Percentiles rank a stretch among this genome's conserved stretches.
These are phyloP conservation scores for Apostasia ramifera DNA, from an alignment of 106 monocot genomes.

Conservation along the genomic window DNA sequence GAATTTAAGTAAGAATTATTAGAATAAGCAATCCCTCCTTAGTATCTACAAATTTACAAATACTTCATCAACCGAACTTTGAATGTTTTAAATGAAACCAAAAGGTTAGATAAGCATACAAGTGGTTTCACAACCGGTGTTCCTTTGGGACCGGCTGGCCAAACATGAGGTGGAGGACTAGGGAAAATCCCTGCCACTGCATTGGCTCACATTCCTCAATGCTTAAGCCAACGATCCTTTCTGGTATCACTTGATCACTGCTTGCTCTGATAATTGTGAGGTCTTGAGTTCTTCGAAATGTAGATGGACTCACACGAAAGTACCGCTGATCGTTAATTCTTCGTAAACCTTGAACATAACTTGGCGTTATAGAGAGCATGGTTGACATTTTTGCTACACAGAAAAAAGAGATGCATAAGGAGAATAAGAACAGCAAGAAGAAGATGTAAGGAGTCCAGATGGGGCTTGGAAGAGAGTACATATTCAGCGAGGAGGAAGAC, in stretches of 20 bases:
- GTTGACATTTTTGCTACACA: slow-evolving; percentile 37
- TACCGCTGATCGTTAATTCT: slow-evolving; percentile 25
- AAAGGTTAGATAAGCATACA: slow-evolving; percentile 22
- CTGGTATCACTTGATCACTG: slow-evolving; percentile 25
- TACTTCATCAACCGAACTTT: no score
- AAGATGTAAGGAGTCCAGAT: no score
- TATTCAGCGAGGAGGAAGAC: no score
- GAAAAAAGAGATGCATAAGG: no score
- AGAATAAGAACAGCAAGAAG: no score
- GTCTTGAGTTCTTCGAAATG: slow-evolving; percentile 8
- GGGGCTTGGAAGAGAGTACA: no score
- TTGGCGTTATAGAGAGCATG: slow-evolving; percentile 30
- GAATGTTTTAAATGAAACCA: no score
- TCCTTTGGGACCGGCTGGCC: slow-evolving; percentile 55
- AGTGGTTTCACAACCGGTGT: slow-evolving; percentile 64
- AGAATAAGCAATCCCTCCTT: no score
- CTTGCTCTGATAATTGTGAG: slow-evolving; percentile 9
- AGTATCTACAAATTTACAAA: no score
- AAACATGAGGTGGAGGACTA: slow-evolving; percentile 43
- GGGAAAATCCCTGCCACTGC: slow-evolving; percentile 89
- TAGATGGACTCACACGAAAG: slow-evolving; percentile 25
- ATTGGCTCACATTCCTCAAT: slow-evolving; percentile 88
- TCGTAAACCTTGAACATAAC: slow-evolving; percentile 23
- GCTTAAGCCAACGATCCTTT: slow-evolving; percentile 36
- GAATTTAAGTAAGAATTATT: no score